Conservation (phyloP, 108 stramenopile species). For the Skeletonema potamos region DNA sequence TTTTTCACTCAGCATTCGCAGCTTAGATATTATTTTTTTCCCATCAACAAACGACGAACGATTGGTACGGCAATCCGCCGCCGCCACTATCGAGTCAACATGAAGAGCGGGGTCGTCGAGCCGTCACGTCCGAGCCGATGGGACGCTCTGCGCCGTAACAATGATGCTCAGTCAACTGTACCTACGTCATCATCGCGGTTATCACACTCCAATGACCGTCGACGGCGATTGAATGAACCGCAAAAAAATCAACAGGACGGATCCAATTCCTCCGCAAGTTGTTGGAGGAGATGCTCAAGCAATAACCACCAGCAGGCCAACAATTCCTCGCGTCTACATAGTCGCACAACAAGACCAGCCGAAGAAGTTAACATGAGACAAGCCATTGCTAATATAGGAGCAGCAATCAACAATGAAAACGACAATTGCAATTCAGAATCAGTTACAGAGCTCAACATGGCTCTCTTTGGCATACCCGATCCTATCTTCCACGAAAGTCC, state of each 20-base stretch:
- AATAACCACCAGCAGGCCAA: neutral
- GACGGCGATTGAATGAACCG: neutral
- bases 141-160: conserved; percentile 4
- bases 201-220: neutral
- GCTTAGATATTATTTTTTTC: too few species aligned
- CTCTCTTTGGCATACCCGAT: neutral
- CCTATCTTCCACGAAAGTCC: neutral
- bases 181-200: neutral
- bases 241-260: neutral
- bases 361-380: neutral
- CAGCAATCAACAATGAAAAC: neutral
- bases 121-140: conserved; percentile 1
- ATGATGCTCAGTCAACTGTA: neutral
- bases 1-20: too few species aligned
- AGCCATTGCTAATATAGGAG: neutral
- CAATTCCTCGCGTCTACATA: neutral
- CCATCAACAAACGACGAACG: too few species aligned
- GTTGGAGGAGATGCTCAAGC: neutral
- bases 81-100: neutral
- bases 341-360: neutral
- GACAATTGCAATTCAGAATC: neutral
- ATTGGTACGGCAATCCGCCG: too few species aligned
- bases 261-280: neutral
- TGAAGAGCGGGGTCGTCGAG: neutral
- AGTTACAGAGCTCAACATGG: neutral